These are phyloP conservation scores for Carex parvula DNA, from an alignment of 176 grass and related monocot species.

Conservation along the genomic window DNA sequence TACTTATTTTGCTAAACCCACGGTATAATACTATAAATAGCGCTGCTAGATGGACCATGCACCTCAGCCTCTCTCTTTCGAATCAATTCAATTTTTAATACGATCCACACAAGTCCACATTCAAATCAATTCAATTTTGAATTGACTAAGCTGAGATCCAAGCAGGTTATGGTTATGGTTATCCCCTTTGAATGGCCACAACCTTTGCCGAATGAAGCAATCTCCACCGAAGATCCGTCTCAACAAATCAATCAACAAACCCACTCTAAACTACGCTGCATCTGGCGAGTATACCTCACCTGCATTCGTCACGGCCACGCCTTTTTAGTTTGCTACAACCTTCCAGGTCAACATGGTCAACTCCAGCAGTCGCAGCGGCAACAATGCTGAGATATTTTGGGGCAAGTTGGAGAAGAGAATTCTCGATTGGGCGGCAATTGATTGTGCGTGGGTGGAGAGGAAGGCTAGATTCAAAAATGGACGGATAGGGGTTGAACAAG, in stretches of 20 bases:
- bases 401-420: conserved; percentile 23
- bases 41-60: too few species aligned
- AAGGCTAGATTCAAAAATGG: not conserved
- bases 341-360: too few species aligned
- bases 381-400: conserved; percentile 44
- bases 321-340: conserved; percentile 39
- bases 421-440: not conserved
- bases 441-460: not conserved
- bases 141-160: conserved; percentile 32
- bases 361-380: conserved; percentile 28
- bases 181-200: conserved; percentile 33
- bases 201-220: conserved; percentile 26
- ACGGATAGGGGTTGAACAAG: not conserved
- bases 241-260: conserved; percentile 42
- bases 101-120: not conserved
- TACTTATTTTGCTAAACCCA: too few species aligned
- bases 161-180: conserved; percentile 26
- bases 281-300: conserved; percentile 29
- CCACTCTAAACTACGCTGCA: conserved; percentile 46
- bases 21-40: too few species aligned
- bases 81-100: too few species aligned
- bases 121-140: not conserved
- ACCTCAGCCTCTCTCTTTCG: too few species aligned
- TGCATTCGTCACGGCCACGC: conserved; percentile 47
- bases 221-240: conserved; percentile 39